These are phyloP conservation scores for Teunomyces tritomae DNA, from an alignment of 805 yeast genomes.

Conservation along the genomic window DNA sequence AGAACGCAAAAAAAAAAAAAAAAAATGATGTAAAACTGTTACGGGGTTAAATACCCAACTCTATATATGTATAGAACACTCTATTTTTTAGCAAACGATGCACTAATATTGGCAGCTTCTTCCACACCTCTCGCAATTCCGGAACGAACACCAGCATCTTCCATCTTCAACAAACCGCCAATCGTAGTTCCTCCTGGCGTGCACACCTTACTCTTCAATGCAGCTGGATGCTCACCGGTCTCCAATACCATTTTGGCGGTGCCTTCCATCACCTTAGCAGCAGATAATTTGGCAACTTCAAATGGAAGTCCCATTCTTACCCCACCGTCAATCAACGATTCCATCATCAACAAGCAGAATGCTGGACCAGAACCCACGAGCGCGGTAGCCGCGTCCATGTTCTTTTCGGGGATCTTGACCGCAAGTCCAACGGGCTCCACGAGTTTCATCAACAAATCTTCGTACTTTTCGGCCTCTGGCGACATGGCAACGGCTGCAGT, in stretches of 20 bases:
- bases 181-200: constrained; percentile 99
- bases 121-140: constrained; percentile 86
- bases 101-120: constrained; percentile 85
- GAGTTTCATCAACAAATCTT: constrained; percentile 50
- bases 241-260: constrained; percentile 85
- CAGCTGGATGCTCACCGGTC: constrained; percentile 86
- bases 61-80: not conserved
- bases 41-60: not conserved
- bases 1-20: not conserved
- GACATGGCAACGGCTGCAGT: constrained; percentile 90
- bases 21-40: not conserved
- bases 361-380: constrained; percentile 98
- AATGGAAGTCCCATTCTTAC: constrained; percentile 91
- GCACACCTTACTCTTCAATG: constrained; percentile 80
- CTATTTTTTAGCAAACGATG: constrained; percentile 41
- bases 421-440: constrained; percentile 67
- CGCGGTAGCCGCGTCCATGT: constrained; percentile 95
- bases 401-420: constrained; percentile 74
- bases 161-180: constrained; percentile 90
- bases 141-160: constrained; percentile 84
- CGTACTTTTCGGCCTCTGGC: constrained; percentile 40
- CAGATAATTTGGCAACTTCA: constrained; percentile 77
- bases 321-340: constrained; percentile 91
- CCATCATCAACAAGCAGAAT: constrained; percentile 83
- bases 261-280: constrained; percentile 92